Evolutionary conservation across 225 moss, liverwort and hornwort genomes (phyloP).

Genomic region (Pseudisothecium myosuroides): DNA sequence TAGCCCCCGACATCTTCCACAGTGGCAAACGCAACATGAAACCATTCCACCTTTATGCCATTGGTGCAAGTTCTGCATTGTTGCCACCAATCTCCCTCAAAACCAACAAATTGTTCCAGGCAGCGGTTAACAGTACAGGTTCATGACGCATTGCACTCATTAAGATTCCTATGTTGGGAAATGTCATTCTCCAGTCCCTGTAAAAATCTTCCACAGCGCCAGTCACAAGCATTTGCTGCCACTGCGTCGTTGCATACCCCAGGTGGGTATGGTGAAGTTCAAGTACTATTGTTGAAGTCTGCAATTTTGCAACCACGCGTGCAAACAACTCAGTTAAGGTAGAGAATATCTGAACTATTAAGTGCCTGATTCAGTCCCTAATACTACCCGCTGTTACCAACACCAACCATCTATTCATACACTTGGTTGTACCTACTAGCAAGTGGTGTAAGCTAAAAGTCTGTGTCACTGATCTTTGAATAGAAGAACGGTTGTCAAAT

Average conservation of each 20-base stretch:
- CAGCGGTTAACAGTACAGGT: conserved; percentile 27
- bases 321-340: not conserved
- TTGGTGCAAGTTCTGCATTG: conserved; percentile 52
- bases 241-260: conserved; percentile 42
- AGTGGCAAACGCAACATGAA: conserved; percentile 53
- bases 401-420: not conserved
- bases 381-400: not conserved
- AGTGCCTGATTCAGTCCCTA: not conserved
- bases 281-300: conserved; percentile 46
- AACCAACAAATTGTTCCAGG: conserved; percentile 49
- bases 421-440: not conserved
- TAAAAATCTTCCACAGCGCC: conserved; percentile 50
- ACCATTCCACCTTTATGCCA: conserved; percentile 45
- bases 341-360: not conserved
- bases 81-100: conserved; percentile 49
- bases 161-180: not conserved
- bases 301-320: not conserved
- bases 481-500: not conserved
- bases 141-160: not conserved
- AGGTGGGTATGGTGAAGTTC: conserved; percentile 55
- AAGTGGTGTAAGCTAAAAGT: not conserved
- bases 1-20: conserved; percentile 40
- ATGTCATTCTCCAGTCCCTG: conserved; percentile 36
- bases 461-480: not conserved
- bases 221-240: conserved; percentile 50